Evolutionary conservation across 2,329 filamentous ascomycete genomes (phyloP), one percentile per base, ranked within the genome.

Genomic region (Ascochyta viciae-villosae): DNA sequence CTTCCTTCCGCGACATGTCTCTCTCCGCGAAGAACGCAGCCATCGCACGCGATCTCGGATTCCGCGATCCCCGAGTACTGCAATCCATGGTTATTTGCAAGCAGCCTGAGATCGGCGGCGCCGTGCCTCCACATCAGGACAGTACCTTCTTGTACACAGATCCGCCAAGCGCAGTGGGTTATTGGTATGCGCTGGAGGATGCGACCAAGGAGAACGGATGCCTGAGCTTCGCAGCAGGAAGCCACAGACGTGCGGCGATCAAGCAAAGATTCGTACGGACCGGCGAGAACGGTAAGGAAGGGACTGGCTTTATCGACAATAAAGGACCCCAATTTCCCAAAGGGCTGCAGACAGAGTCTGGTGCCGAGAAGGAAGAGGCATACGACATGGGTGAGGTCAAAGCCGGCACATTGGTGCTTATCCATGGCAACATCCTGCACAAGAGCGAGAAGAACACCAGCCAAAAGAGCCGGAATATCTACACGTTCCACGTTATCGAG

Each of bases 71-170:
- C 2, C 82, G 89, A 19, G 83, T 89, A 5, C 81, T 99, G 48
- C 95, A 99, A 81, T 95, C 90, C 74, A 99, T 99, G 95, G 84
- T 98, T 26, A 98, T 99, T 67, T 97, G 92, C 85, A 99, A 99
- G 77, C 94, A 97, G 78, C 93, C 95, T 22, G 91, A 96, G 77
- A 97, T 98, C 49, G 95, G 95, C 26, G 94, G 91, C 22, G 90
- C 90, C 2, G 95, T 98, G 39, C 92, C 90, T 1, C 87, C 92
- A 22, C 95, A 99, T 75, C 93, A 96, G 78, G 94, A 98, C 76
- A 91, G 86, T 62, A 93, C 92, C 0, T 99, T 98, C 66, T 67
- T 99, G 59, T 98, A 96, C 75, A 98, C 95, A 1, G 81, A 92
- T 63, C 89, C 91, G 34, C 94, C 94, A 0, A 90, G 86, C 35